Conservation (phyloP, 345 rosid genomes). For the Eucalyptus victrix region DNA sequence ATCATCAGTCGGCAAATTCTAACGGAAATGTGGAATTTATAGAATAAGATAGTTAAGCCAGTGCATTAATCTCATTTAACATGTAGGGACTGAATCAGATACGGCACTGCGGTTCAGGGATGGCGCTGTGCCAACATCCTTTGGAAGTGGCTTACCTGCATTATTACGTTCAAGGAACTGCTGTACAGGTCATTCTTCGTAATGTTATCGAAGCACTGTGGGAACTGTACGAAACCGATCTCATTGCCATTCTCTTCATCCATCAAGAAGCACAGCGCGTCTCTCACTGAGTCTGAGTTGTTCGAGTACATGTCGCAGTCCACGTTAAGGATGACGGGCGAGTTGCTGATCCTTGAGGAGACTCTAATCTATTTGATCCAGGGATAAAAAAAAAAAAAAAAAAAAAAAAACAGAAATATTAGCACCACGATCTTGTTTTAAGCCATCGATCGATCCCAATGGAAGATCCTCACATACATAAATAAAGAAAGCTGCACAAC, state of each 20-base stretch:
- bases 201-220: constrained; percentile 13
- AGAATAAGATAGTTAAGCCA: not conserved
- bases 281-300: too few relatives aligned
- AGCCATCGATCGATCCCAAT: too few relatives aligned
- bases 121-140: not conserved
- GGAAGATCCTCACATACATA: too few relatives aligned
- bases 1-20: not conserved
- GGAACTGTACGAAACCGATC: constrained; percentile 26
- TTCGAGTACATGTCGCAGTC: too few relatives aligned
- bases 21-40: not conserved
- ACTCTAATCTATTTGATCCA: too few relatives aligned
- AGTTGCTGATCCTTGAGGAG: too few relatives aligned
- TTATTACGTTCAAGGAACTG: not conserved
- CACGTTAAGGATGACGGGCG: too few relatives aligned
- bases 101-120: not conserved
- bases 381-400: too few relatives aligned
- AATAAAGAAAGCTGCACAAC: too few relatives aligned
- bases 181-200: constrained; percentile 20
- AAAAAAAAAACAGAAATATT: too few relatives aligned
- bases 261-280: constrained; percentile 8
- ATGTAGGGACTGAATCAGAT: not conserved
- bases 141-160: not conserved
- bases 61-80: not conserved
- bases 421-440: too few relatives aligned
- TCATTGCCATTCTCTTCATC: constrained; percentile 22